Evolutionary conservation across 371 early-diverging fungal species (phyloP).

Genomic region (Mucor sp.): DNA sequence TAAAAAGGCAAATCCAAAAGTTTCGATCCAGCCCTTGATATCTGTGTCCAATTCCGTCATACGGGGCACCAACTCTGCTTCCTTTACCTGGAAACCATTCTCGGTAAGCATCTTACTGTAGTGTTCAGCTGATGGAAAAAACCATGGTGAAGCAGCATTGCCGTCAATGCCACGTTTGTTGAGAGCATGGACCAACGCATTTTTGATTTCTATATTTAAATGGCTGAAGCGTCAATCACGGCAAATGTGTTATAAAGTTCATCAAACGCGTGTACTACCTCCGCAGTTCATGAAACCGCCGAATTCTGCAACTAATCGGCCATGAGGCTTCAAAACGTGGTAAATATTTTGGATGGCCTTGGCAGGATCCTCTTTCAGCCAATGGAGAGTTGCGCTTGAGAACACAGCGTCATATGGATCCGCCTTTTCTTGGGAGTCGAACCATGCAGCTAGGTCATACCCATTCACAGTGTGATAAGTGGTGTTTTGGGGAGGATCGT

Average conservation of each 20-base stretch:
- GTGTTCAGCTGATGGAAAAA: conserved; percentile 59
- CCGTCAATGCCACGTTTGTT: conserved; percentile 60
- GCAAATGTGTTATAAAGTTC: too few species aligned
- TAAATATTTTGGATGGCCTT: conserved; percentile 62
- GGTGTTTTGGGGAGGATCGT: conserved; percentile 27
- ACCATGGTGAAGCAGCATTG: conserved; percentile 64
- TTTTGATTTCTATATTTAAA: conserved; percentile 43
- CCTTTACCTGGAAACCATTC: conserved; percentile 58
- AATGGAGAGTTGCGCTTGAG: conserved; percentile 72
- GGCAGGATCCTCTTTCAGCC: conserved; percentile 68
- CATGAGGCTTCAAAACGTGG: conserved; percentile 56
- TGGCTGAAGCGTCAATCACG: not conserved
- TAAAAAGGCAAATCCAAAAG: conserved; percentile 64
- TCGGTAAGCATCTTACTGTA: conserved; percentile 55
- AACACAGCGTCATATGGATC: conserved; percentile 61
- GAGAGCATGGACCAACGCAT: conserved; percentile 58
- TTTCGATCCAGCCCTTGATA: conserved; percentile 68
- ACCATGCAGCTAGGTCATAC: conserved; percentile 50
- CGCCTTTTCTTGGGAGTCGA: conserved; percentile 27
- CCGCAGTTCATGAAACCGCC: conserved; percentile 61
- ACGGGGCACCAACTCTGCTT: conserved; percentile 55
- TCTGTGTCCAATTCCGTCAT: conserved; percentile 58
- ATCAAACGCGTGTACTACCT: conserved; percentile 14
- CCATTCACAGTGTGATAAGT: conserved; percentile 55
- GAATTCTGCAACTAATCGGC: conserved; percentile 66